Evolutionary conservation across 2,329 filamentous ascomycete genomes (phyloP), one percentile per base, ranked within the genome.

Genomic region (Diaporthe helianthi): DNA sequence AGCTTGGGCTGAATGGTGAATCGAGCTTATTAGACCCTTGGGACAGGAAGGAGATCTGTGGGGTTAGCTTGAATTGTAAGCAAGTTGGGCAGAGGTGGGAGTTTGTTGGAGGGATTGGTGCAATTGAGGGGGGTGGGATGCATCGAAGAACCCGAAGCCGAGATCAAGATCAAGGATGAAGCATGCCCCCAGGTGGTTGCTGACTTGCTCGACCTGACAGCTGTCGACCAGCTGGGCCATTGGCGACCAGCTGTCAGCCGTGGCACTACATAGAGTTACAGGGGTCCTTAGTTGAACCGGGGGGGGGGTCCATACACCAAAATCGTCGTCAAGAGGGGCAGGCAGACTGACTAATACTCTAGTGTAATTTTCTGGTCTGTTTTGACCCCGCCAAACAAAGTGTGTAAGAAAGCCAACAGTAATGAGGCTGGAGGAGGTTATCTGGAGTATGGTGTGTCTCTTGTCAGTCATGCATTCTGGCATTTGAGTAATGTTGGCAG

Each of bases 401-500:
- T 19, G 41, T 26, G 26, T 33, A 52, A 19, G 19, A 53, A 52
- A 19, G 19, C 15, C 41, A 47, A 41, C 55, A 47, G 41, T 49
- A 63, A 44, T 44, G 58, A 63, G 58, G 58, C 58, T 44, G 58
- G 58, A 63, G 58, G 8, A 36, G 58, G 41, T 19, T 47, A 47
- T 47, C 41, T 47, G 55, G 55, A 47, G 15, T 15, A 49, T 36
- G 44, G 44, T 63, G 58, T 41, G 58, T 41, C 22, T 10, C 49
- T 49, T 63, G 58, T 63, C 58, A 63, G 58, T 63, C 44, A 63
- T 63, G 58, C 58, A 63, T 61, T 47, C 38, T 49, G 49, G 58
- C 58, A 63, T 61, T 47, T 24, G 26, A 31, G 38, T 22, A 46
- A 61, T 26, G 6, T 15, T 31, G 19, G 26, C n/a, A 26, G n/a